phyloP scores from a whole-genome alignment of 2,329 filamentous ascomycete genomes.

The Apiospora sp. region DNA sequence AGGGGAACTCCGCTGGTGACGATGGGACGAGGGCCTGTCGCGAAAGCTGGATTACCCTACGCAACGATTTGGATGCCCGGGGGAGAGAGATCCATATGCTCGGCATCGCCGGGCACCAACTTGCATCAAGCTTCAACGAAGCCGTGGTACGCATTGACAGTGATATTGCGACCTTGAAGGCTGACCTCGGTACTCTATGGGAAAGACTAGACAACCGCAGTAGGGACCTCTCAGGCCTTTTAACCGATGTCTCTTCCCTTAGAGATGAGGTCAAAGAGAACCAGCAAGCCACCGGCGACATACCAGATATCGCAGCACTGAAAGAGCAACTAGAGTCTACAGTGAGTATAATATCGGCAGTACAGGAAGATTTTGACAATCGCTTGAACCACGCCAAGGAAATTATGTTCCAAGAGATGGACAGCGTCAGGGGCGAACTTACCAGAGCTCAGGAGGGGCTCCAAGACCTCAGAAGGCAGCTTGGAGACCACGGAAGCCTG shows the following conservation, averaged over 20 bases:
- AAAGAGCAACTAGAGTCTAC: not conserved
- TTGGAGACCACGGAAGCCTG: constrained; percentile 32
- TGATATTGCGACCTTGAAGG: constrained; percentile 28
- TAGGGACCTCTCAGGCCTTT: not conserved
- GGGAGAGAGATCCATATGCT: constrained; percentile 47
- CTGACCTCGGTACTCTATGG: not conserved
- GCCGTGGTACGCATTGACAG: constrained; percentile 45
- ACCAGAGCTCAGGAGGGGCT: constrained; percentile 38
- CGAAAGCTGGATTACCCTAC: constrained; percentile 41
- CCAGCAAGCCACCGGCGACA: not conserved
- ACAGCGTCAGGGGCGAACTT: constrained; percentile 39
- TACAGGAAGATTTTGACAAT: not conserved
- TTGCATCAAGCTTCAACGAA: constrained; percentile 47
- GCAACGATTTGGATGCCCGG: constrained; percentile 45
- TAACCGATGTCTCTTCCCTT: not conserved
- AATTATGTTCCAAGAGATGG: not conserved
- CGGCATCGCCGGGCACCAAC: constrained; percentile 46
- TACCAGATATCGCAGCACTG: not conserved
- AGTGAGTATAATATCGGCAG: not conserved
- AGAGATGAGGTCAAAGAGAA: not conserved
- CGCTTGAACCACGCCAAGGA: not conserved
- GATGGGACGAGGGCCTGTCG: constrained; percentile 38
- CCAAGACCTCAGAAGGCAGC: constrained; percentile 35
- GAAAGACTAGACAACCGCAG: not conserved
- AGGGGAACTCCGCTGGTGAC: too few species aligned